Conservation (phyloP, 257 asterid species). For the Solanum tacnaense region DNA sequence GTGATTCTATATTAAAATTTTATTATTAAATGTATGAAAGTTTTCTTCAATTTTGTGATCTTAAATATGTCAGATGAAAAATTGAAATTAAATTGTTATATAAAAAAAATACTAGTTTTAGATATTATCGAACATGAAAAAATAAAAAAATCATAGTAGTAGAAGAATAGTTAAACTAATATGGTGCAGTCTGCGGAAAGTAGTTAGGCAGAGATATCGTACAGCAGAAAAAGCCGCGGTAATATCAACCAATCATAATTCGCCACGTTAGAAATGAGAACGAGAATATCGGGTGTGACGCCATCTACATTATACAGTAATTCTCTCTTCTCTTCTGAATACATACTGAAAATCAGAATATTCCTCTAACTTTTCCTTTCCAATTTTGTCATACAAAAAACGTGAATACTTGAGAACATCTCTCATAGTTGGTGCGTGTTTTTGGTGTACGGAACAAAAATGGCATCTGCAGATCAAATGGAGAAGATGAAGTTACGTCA, state of each 20-base stretch:
- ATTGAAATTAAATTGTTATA: no score
- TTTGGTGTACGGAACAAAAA: background rate
- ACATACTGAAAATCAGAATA: background rate
- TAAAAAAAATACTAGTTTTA: no score
- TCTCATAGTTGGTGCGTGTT: background rate
- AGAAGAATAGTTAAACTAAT: background rate
- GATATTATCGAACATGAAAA: background rate
- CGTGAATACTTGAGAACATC: background rate
- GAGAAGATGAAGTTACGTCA: constrained; percentile 20
- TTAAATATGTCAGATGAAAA: no score
- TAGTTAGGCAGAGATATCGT: background rate
- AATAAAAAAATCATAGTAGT: no score
- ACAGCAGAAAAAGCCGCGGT: background rate
- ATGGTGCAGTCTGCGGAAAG: background rate
- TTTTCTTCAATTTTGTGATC: no score
- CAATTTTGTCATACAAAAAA: background rate
- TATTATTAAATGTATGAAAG: background rate
- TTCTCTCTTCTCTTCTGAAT: background rate
- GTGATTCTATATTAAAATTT: background rate
- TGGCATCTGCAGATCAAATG: constrained; percentile 7
- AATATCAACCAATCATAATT: background rate
- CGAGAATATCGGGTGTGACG: background rate
- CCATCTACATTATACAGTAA: background rate
- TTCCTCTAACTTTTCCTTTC: background rate
- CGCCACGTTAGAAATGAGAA: background rate